A percentile compares a stretch with the other conserved stretches of the same genome.
Conservation (phyloP, 805 yeast species). For the Brettanomyces nanus region DNA sequence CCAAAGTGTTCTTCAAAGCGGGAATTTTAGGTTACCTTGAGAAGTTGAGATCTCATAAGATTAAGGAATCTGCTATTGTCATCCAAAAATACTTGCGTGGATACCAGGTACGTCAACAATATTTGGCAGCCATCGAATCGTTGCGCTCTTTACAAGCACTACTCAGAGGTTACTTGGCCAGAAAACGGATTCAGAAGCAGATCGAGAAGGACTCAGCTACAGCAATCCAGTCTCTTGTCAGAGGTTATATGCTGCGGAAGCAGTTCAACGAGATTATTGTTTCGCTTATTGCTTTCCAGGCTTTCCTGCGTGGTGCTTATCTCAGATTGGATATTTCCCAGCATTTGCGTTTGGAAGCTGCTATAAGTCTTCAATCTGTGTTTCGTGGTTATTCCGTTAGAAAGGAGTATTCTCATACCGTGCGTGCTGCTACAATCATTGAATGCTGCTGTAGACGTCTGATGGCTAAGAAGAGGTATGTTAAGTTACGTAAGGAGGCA, state of each 20-base stretch:
- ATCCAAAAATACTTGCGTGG: constrained; percentile 80
- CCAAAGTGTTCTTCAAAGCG: constrained; percentile 91
- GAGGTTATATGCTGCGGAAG: constrained; percentile 45
- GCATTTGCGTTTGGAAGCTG: constrained; percentile 52
- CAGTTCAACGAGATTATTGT: constrained; percentile 25
- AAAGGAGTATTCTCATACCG: constrained; percentile 34
- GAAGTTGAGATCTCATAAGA: constrained; percentile 72
- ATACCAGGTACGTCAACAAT: constrained; percentile 53
- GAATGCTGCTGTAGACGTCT: constrained; percentile 76
- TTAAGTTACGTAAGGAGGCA: constrained; percentile 71
- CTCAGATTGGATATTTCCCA: constrained; percentile 45
- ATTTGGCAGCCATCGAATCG: constrained; percentile 44
- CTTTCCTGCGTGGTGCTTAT: constrained; percentile 40
- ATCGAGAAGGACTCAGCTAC: constrained; percentile 56
- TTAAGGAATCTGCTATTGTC: constrained; percentile 67
- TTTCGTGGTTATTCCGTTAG: constrained; percentile 67
- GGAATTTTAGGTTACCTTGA: constrained; percentile 93
- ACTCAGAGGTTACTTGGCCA: constrained; percentile 52
- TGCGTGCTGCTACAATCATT: constrained; percentile 54
- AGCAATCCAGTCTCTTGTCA: constrained; percentile 57
- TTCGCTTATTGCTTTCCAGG: constrained; percentile 37
- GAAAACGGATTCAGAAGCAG: constrained; percentile 48
- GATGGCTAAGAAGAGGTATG: constrained; percentile 59
- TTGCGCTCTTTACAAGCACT: constrained; percentile 51
- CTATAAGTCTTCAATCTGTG: constrained; percentile 61